Evolutionary conservation across 176 grass and related monocot genomes (phyloP).

Genomic region (Phoenix dactylifera): DNA sequence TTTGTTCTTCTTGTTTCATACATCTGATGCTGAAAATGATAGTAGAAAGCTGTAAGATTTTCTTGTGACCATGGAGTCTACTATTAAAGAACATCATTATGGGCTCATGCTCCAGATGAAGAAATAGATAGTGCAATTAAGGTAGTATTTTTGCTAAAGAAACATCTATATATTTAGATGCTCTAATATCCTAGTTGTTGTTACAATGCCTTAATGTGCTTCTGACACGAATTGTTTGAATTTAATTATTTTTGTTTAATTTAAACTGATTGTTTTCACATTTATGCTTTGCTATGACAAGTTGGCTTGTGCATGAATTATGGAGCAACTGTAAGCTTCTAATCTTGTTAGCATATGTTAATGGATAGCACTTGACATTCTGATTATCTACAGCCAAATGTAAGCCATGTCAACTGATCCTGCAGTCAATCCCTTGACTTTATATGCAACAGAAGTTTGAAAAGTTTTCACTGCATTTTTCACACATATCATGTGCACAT

Average conservation of each 20-base stretch:
- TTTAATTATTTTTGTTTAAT: neutral
- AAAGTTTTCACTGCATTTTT: no score
- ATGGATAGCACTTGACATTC: no score
- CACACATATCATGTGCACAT: no score
- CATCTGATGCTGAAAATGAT: slow-evolving; percentile 42
- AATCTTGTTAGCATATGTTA: no score
- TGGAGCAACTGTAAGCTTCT: no score
- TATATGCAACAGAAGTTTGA: no score
- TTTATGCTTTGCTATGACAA: no score
- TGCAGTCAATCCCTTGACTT: no score
- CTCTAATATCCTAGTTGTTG: neutral
- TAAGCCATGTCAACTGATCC: no score
- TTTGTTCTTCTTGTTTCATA: neutral
- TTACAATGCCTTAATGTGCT: neutral
- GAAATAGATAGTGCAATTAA: slow-evolving; percentile 80
- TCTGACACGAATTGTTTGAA: neutral
- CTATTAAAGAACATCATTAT: slow-evolving; percentile 64
- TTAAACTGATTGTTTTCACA: no score
- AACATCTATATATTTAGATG: neutral
- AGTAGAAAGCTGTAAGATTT: slow-evolving; percentile 60
- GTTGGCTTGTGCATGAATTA: no score
- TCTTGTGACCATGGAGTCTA: slow-evolving; percentile 49
- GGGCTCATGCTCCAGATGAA: slow-evolving; percentile 55
- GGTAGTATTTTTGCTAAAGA: slow-evolving; percentile 23
- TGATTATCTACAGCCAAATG: no score